These are phyloP conservation scores for Tothia fuscella DNA, from an alignment of 2,329 filamentous ascomycete genomes.

Conservation along the genomic window DNA sequence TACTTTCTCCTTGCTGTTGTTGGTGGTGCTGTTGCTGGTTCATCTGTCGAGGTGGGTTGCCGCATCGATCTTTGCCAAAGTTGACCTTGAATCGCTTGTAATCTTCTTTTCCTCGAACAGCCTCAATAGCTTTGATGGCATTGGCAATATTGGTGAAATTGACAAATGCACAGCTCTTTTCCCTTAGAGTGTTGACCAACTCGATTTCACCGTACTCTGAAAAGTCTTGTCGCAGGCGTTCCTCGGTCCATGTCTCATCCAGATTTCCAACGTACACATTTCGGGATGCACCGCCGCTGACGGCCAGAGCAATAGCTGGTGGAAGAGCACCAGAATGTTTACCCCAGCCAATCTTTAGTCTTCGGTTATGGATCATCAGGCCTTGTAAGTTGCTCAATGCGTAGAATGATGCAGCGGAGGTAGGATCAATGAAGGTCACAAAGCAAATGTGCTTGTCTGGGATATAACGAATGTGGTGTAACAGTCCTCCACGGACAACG, in stretches of 20 bases:
- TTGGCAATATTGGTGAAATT: slow-evolving; percentile 99
- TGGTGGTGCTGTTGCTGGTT: slow-evolving; percentile 45
- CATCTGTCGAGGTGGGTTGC: slow-evolving; percentile 85
- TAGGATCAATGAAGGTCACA: slow-evolving; percentile 97
- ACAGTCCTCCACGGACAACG: slow-evolving; percentile 84
- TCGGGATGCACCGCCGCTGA: slow-evolving; percentile 91
- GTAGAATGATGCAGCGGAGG: slow-evolving; percentile 94
- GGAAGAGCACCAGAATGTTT: slow-evolving; percentile 96
- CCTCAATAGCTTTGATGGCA: slow-evolving; percentile 98
- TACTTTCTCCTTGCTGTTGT: slow-evolving; percentile 53
- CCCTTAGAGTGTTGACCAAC: slow-evolving; percentile 86
- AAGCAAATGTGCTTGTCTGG: slow-evolving; percentile 99
- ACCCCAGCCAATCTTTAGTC: slow-evolving; percentile 97
- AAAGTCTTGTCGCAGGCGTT: slow-evolving; percentile 90
- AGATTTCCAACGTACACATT: slow-evolving; percentile 98
- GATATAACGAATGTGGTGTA: slow-evolving; percentile 98
- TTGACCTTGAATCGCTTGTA: slow-evolving; percentile 99
- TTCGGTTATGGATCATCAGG: slow-evolving; percentile 96
- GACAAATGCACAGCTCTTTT: slow-evolving; percentile 99
- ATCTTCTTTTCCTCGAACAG: slow-evolving; percentile 84
- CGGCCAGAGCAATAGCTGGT: slow-evolving; percentile 87
- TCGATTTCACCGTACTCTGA: slow-evolving; percentile 97
- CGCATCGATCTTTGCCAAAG: slow-evolving; percentile 96
- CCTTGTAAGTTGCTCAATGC: slow-evolving; percentile 95
- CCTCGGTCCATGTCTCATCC: slow-evolving; percentile 94